These are phyloP conservation scores for Orbilia brochopaga DNA, from an alignment of 2,329 filamentous ascomycete species.

Conservation along the genomic window DNA sequence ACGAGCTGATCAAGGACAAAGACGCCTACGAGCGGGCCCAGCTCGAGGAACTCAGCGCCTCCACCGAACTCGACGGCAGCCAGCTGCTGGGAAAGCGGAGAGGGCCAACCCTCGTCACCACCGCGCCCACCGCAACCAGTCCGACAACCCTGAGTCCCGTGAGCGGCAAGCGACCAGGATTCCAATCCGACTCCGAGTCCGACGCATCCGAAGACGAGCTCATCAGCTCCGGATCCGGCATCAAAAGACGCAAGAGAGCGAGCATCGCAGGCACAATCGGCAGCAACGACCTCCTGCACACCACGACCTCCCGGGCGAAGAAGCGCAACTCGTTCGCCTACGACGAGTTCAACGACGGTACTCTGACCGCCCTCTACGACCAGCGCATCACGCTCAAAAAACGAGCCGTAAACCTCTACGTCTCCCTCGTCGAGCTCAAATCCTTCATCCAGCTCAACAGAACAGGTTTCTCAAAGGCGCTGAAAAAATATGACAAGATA, in stretches of 20 bases:
- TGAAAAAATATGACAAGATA: constrained; percentile 99
- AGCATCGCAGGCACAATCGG: constrained; percentile 23
- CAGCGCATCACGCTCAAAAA: constrained; percentile 88
- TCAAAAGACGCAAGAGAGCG: constrained; percentile 31
- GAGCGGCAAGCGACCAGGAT: constrained; percentile 15
- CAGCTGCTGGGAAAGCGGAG: constrained; percentile 25
- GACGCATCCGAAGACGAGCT: constrained; percentile 47
- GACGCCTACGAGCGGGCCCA: constrained; percentile 70
- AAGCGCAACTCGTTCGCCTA: constrained; percentile 61
- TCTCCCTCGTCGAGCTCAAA: constrained; percentile 91
- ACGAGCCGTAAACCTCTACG: constrained; percentile 82
- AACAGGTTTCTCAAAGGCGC: constrained; percentile 92
- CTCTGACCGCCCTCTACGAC: constrained; percentile 71
- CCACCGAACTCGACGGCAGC: constrained; percentile 44
- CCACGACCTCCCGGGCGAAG: constrained; percentile 15
- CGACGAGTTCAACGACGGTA: constrained; percentile 80
- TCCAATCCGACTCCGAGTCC: constrained; percentile 47
- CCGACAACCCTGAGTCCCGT: constrained; percentile 30
- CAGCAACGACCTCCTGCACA: constrained; percentile 36
- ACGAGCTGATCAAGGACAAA: constrained; percentile 76
- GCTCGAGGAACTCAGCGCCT: constrained; percentile 55
- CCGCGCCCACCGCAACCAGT: constrained; percentile 9
- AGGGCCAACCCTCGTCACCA: constrained; percentile 1
- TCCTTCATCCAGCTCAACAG: constrained; percentile 95
- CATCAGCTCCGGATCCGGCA: constrained; percentile 20